These are phyloP conservation scores for Thinopyrum elongatum DNA, from an alignment of 176 grass and related monocot species.

Conservation along the genomic window DNA sequence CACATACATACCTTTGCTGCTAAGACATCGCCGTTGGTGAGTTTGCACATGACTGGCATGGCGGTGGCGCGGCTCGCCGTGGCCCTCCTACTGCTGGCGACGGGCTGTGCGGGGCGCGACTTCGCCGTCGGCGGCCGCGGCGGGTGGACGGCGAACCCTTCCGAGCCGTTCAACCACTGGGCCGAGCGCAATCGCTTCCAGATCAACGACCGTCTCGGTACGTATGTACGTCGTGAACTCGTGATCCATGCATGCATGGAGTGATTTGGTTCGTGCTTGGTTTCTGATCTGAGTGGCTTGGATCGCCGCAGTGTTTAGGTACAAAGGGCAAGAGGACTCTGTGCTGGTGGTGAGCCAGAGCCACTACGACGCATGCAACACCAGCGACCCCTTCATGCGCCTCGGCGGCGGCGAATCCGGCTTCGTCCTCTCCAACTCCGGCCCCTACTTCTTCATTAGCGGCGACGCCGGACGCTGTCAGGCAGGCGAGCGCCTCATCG, in stretches of 20 bases:
- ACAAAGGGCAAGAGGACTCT: slow-evolving; percentile 32
- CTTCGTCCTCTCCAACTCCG: slow-evolving; percentile 46
- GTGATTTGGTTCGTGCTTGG: neutral
- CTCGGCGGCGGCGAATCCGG: slow-evolving; percentile 49
- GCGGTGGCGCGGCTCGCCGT: neutral
- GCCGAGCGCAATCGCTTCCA: slow-evolving; percentile 76
- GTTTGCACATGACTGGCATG: slow-evolving; percentile 12
- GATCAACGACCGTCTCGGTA: slow-evolving; percentile 76
- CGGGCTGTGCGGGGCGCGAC: slow-evolving; percentile 27
- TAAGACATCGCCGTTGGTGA: too few relatives aligned
- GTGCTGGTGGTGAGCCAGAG: slow-evolving; percentile 61
- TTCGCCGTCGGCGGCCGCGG: slow-evolving; percentile 57
- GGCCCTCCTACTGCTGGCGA: neutral
- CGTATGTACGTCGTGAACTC: neutral
- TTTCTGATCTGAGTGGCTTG: neutral
- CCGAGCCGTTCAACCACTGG: slow-evolving; percentile 60
- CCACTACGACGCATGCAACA: slow-evolving; percentile 73
- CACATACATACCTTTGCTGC: too few relatives aligned
- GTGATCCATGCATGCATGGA: neutral
- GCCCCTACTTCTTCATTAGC: slow-evolving; percentile 72
- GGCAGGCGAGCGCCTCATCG: slow-evolving; percentile 49
- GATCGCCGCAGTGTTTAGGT: slow-evolving; percentile 63
- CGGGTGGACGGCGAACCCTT: slow-evolving; percentile 55
- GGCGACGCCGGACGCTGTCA: slow-evolving; percentile 46
- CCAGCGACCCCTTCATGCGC: slow-evolving; percentile 19